Evolutionary conservation across 208 protist species (phyloP).

Genomic region (Zelonia costaricensis): DNA sequence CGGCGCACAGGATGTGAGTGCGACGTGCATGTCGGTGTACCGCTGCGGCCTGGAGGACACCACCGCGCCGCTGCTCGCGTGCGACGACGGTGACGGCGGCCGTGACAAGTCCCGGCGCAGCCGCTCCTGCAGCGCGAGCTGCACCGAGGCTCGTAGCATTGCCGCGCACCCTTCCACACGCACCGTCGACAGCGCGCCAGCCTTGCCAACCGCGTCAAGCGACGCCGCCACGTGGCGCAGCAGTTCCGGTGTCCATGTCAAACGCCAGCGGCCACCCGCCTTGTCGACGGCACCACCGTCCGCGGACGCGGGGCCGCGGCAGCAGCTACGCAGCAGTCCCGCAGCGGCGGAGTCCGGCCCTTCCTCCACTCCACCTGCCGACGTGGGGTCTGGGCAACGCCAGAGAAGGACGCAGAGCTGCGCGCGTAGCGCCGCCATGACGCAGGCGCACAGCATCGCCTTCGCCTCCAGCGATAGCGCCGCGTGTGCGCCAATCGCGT

Average conservation of each 20-base stretch:
- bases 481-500: constrained; percentile 13
- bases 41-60: neutral
- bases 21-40: constrained; percentile 6
- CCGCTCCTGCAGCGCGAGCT: neutral
- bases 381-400: neutral
- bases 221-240: constrained; percentile 4
- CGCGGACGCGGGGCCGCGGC: neutral
- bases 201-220: neutral
- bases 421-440: constrained; percentile 21
- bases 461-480: constrained; percentile 25
- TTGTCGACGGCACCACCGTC: neutral
- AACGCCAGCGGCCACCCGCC: constrained; percentile 2
- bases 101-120: constrained; percentile 7
- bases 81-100: too few relatives aligned
- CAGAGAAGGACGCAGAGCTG: constrained; percentile 18
- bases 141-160: constrained; percentile 2
- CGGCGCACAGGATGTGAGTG: constrained; percentile 4
- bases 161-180: constrained; percentile 2
- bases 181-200: neutral
- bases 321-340: constrained; percentile 1
- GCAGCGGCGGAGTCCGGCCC: neutral
- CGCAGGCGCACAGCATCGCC: constrained; percentile 8
- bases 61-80: too few relatives aligned
- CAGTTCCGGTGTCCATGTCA: constrained; percentile 24
- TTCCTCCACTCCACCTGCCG: neutral